Evolutionary conservation across 352 stramenopile genomes (phyloP), one percentile per base, ranked within the genome.

Genomic region (Lagenidium sp.): DNA sequence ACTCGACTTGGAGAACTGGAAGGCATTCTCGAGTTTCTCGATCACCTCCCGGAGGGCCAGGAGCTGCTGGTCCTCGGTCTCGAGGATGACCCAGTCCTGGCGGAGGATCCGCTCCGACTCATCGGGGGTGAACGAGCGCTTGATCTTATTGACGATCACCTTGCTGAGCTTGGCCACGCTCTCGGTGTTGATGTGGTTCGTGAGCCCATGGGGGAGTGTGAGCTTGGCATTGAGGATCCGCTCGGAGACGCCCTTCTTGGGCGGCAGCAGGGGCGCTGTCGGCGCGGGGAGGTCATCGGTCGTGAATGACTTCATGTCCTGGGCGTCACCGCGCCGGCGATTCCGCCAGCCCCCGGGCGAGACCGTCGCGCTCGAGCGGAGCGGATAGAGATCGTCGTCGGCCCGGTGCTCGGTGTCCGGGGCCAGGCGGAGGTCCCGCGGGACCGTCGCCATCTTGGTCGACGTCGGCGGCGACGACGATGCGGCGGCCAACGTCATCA

Each of bases 1-100:
- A 12, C 65, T 65, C 5, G 81, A 65, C 49, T 89, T 87, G 29
- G 71, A 81, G 48, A 94, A 86, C 53, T 89, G 69, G 51, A 94
- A 86, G n/a, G 77, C 81, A 34, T 83, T 73, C 32, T 87, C 65
- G 1, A 94, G 60, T 21, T 74, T 68, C 22, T 68, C 59, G 28
- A 94, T 63, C 19, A 74, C 63, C 3, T 72, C 49, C 36, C 84
- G 73, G 3, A 94, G 61, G 31, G 68, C 60, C 13, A 55, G 44
- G 10, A 94, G 60, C 50, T 89, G 63, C 41, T 83, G 45, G 22
- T 88, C 78, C 48, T 94, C 81, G 23, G 68, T 85, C 57, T 90
- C 76, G 6, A 94, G 60, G 15, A 94, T 38, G 36, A 85, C 64
- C 78, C 78, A 94, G 47, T 90, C 75, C 21, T 66, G 51, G 19